A percentile compares a stretch with the other conserved stretches of the same genome.
Conservation (phyloP, 2,329 filamentous ascomycete genomes). For the Aureobasidium sp. region DNA sequence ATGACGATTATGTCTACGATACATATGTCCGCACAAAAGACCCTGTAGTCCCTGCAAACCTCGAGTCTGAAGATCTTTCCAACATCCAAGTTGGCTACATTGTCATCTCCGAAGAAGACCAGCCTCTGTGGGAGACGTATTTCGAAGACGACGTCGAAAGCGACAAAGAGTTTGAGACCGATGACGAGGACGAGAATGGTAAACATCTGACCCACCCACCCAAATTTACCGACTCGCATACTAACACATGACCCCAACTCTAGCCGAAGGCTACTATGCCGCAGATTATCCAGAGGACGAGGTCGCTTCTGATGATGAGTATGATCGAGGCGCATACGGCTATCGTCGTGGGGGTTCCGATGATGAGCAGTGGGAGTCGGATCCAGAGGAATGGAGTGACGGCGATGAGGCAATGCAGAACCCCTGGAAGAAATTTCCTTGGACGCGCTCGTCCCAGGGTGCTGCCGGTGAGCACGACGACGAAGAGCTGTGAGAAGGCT, state of each 20-base stretch:
- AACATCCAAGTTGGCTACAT: constrained; percentile 35
- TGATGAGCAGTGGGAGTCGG: constrained; percentile 31
- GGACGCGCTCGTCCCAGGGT: constrained; percentile 9
- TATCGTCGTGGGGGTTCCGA: constrained; percentile 31
- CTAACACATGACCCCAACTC: constrained; percentile 1
- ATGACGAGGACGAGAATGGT: constrained; percentile 56
- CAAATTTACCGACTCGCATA: not conserved
- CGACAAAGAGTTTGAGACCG: constrained; percentile 45
- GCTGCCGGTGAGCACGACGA: constrained; percentile 6
- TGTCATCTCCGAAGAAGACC: constrained; percentile 41
- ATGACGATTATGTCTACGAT: constrained; percentile 53
- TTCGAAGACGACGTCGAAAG: constrained; percentile 42
- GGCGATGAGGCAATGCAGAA: constrained; percentile 22
- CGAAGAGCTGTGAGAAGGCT: not conserved
- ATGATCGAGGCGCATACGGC: constrained; percentile 36
- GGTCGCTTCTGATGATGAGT: constrained; percentile 61
- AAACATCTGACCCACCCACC: constrained; percentile 24
- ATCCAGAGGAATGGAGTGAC: constrained; percentile 22
- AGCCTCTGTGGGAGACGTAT: constrained; percentile 50
- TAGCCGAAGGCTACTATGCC: constrained; percentile 66
- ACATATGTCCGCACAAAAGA: constrained; percentile 44
- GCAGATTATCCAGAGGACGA: constrained; percentile 77
- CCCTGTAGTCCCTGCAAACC: constrained; percentile 10
- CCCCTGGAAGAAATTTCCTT: constrained; percentile 22
- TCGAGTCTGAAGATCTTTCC: constrained; percentile 17